These are phyloP conservation scores for Diversispora epigaea DNA, from an alignment of 192 early-diverging fungal genomes.

Conservation along the genomic window DNA sequence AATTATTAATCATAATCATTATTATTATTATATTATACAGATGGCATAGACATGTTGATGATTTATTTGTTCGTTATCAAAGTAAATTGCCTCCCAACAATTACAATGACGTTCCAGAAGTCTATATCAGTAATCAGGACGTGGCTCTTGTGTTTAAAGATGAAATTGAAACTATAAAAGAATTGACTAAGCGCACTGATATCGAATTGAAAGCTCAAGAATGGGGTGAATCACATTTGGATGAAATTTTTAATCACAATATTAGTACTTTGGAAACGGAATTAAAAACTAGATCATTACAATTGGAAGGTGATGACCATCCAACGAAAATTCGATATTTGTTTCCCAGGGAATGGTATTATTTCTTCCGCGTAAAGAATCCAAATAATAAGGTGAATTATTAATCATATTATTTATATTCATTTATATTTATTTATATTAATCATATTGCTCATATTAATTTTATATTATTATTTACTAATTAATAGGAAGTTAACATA, in stretches of 20 bases:
- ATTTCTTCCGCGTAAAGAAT: conserved; percentile 12
- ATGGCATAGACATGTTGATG: conserved; percentile 15
- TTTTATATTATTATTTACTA: neutral
- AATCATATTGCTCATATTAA: no score
- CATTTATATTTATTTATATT: neutral
- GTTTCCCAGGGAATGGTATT: conserved; percentile 11
- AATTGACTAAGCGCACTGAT: neutral
- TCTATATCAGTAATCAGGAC: neutral
- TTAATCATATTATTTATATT: neutral
- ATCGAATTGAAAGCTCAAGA: neutral
- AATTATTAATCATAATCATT: no score
- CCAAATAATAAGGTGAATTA: neutral
- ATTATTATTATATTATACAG: neutral
- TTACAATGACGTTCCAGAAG: neutral
- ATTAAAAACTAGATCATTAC: neutral
- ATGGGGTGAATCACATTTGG: neutral
- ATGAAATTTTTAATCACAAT: no score
- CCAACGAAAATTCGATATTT: neutral
- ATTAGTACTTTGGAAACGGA: neutral
- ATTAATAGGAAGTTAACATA: neutral
- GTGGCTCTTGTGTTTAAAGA: neutral
- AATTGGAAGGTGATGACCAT: neutral
- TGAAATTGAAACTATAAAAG: neutral
- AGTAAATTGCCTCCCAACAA: neutral
- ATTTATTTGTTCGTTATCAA: neutral